These are phyloP conservation scores for Centella asiatica DNA, from an alignment of 129 eudicot species.

Conservation along the genomic window DNA sequence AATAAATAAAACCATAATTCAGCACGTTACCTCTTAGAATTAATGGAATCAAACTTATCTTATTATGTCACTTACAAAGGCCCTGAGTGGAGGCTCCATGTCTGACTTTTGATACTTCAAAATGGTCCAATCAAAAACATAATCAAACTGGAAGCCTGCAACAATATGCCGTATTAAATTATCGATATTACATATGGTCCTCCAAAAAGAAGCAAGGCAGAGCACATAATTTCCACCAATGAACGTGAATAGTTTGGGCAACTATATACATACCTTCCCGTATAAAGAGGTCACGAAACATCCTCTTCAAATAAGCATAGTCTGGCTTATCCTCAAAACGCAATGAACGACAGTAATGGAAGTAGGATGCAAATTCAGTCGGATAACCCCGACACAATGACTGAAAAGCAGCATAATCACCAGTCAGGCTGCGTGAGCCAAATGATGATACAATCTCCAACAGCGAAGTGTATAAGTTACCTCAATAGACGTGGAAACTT, in stretches of 20 bases:
- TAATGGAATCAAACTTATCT: background rate
- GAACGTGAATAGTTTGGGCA: background rate
- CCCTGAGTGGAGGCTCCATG: conserved; percentile 59
- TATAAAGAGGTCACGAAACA: conserved; percentile 87
- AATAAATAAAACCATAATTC: conserved; percentile 12
- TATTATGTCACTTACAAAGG: conserved; percentile 39
- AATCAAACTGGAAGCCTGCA: conserved; percentile 90
- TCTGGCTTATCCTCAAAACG: conserved; percentile 93
- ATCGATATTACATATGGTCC: too few species aligned
- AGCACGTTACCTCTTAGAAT: background rate
- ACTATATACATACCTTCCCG: conserved; percentile 55
- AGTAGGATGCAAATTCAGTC: conserved; percentile 77
- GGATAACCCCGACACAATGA: conserved; percentile 77
- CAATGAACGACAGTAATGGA: conserved; percentile 87
- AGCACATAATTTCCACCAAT: background rate
- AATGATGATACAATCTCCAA: background rate
- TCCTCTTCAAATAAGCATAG: conserved; percentile 78
- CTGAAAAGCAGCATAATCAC: conserved; percentile 21
- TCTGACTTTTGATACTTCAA: conserved; percentile 90
- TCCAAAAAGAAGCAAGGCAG: background rate
- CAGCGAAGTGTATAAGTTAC: conserved; percentile 19
- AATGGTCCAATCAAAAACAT: conserved; percentile 94
- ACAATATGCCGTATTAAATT: too few species aligned
- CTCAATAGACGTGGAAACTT: conserved; percentile 88
- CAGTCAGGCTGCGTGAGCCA: background rate